Evolutionary conservation across 202 grass and related monocot genomes (phyloP).

Genomic region (Hordeum pubiflorum): DNA sequence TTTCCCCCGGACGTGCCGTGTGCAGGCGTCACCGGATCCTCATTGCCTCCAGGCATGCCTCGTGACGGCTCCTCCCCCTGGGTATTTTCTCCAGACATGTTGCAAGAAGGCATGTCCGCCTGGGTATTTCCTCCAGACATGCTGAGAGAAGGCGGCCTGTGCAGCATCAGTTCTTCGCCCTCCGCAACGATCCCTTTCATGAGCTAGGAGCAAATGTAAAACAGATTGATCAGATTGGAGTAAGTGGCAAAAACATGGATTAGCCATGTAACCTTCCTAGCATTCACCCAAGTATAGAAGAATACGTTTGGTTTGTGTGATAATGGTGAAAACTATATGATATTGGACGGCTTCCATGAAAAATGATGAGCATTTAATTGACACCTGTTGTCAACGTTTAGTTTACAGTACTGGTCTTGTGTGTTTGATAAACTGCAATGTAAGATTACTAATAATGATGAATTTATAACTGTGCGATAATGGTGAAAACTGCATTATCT

Average conservation of each 20-base stretch:
- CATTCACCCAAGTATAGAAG: not conserved
- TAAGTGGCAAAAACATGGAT: not conserved
- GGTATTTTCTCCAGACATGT: not conserved
- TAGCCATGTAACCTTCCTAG: not conserved
- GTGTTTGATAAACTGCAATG: not conserved
- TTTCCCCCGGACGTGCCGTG: not conserved
- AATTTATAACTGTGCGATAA: not conserved
- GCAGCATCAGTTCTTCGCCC: constrained; percentile 51
- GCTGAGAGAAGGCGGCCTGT: constrained; percentile 15
- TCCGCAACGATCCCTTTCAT: constrained; percentile 52
- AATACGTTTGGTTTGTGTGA: not conserved
- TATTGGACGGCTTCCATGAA: not conserved
- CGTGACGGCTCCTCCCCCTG: not conserved
- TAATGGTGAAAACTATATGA: too few species aligned
- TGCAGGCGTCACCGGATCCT: not conserved
- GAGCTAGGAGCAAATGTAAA: constrained; percentile 20
- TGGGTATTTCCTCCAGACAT: not conserved
- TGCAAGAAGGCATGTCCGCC: not conserved
- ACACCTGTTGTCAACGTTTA: not conserved
- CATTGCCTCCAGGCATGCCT: not conserved
- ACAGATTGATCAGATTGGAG: not conserved
- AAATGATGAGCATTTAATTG: not conserved
- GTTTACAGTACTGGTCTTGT: too few species aligned
- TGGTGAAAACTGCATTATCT: not conserved
- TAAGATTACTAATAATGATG: not conserved